These are phyloP conservation scores for Euphorbia tirucalli DNA, from an alignment of 345 rosid species.

Conservation along the genomic window DNA sequence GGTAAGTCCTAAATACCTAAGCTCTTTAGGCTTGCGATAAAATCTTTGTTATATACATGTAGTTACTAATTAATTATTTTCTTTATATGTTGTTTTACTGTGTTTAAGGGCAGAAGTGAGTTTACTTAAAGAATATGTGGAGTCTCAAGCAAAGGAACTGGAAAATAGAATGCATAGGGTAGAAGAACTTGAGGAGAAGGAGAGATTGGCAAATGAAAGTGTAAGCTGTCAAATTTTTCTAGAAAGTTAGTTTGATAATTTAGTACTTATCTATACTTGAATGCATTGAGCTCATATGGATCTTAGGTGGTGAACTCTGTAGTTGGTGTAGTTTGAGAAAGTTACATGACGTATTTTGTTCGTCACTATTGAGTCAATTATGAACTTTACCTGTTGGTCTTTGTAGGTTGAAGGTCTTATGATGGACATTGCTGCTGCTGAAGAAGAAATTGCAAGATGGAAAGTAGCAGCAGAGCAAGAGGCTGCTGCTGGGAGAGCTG, in stretches of 20 bases:
- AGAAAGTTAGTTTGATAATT: conserved; percentile 7
- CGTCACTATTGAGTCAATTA: conserved; percentile 2
- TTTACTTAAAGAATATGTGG: conserved; percentile 61
- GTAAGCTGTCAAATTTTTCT: conserved; percentile 42
- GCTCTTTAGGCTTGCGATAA: background rate
- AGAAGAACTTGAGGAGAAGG: conserved; percentile 88
- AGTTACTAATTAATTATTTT: conserved; percentile 23
- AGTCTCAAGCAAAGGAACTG: conserved; percentile 78
- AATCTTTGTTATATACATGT: background rate
- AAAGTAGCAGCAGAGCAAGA: conserved; percentile 98
- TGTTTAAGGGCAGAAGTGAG: conserved; percentile 76
- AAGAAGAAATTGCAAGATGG: conserved; percentile 98
- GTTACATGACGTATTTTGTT: background rate
- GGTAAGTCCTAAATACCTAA: conserved; percentile 38
- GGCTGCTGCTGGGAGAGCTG: conserved; percentile 95
- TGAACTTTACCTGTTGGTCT: background rate
- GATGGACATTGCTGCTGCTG: conserved; percentile 95
- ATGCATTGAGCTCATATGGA: background rate
- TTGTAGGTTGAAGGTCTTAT: conserved; percentile 94
- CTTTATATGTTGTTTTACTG: conserved; percentile 25
- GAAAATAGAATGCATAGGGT: conserved; percentile 60
- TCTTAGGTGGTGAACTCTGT: background rate
- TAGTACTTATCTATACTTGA: background rate
- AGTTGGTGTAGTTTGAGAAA: conserved; percentile 4
- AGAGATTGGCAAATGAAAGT: conserved; percentile 87